A percentile compares a stretch with the other conserved stretches of the same genome.
Evolutionary conservation across 345 rosid species (phyloP).

Genomic region (Citrus maxima): DNA sequence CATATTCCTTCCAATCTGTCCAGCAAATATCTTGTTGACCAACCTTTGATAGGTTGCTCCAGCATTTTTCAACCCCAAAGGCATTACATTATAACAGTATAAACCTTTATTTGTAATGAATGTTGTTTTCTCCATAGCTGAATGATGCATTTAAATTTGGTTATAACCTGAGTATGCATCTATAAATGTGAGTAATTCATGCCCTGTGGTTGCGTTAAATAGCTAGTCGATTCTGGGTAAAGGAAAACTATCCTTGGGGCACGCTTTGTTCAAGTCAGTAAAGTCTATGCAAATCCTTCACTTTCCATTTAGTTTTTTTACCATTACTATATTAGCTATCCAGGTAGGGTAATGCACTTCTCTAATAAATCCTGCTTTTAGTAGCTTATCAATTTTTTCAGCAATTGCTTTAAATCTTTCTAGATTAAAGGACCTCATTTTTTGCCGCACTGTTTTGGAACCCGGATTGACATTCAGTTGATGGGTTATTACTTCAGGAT

Average conservation of each 20-base stretch:
- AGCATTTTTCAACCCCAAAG: not conserved
- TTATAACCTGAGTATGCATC: not conserved
- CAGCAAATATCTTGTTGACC: not conserved
- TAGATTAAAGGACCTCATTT: no score
- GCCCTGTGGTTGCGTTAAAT: rapidly evolving
- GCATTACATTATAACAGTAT: no score
- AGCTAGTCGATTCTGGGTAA: not conserved
- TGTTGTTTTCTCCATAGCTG: not conserved
- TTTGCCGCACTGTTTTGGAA: rapidly evolving
- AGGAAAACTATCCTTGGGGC: not conserved
- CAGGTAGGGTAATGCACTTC: not conserved
- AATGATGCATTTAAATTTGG: not conserved
- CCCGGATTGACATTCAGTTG: no score
- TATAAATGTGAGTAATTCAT: not conserved
- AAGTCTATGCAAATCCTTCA: not conserved
- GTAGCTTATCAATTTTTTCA: no score
- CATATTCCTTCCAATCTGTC: no score
- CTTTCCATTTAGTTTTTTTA: not conserved
- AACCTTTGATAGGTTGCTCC: not conserved
- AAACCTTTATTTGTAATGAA: no score
- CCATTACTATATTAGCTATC: not conserved
- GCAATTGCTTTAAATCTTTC: no score
- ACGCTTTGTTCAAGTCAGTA: not conserved
- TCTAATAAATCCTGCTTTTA: no score
- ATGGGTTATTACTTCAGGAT: no score